Base-by-base conservation (phyloP, 73 alveolate genomes). In the Durusdinium trenchii region DNA sequence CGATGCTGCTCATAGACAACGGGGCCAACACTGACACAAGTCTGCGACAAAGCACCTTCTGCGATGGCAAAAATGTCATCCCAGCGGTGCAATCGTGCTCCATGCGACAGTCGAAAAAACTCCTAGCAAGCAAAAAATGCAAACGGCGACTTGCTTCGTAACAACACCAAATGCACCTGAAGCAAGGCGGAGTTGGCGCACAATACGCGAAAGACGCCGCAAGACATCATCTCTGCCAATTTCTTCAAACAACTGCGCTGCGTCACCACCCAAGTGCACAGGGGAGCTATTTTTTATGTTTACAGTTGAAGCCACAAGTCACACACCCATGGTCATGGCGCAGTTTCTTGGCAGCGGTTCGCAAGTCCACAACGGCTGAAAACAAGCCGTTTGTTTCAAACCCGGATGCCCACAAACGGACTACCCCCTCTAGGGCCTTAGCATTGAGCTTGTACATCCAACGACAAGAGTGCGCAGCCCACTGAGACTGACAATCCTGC, bases 221-320 rank as follows among this genome's bases (percentile, higher is more conserved):
- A 85, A 42, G 43, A 85, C 81, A 12, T 85, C 79, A 30, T 28
- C 54, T 14, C 71, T 20, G 32, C 38, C 3, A 0, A 85, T 26
- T 28, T 85, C 94, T 52, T 85, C 94, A 40, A 85, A 85, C 94
- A 85, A 10, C 60, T 85, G 94, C 61, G 94, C 94, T 18, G 94
- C 94, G 40, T 85, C 94, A 2, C 94, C 94, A 51, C 51, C 94
- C 94, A 78, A 85, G 16, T 16, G 30, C 52, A 60, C 62, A 7
- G n/a, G 1, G 1, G 42, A 43, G 84, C 14, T 20, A 40, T 28
- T 85, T 85, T 3, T n/a, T 6, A 14, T 35, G 3, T 42, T 52
- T 1, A 30, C 94, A 54, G 9, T 23, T 7, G 60, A 35, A 60
- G 43, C 94, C 51, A 36, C 57, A 6, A 7, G 35, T 6, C 54